Base-by-base conservation (phyloP, 2,329 filamentous ascomycete genomes). In the Monilinia aucupariae region DNA sequence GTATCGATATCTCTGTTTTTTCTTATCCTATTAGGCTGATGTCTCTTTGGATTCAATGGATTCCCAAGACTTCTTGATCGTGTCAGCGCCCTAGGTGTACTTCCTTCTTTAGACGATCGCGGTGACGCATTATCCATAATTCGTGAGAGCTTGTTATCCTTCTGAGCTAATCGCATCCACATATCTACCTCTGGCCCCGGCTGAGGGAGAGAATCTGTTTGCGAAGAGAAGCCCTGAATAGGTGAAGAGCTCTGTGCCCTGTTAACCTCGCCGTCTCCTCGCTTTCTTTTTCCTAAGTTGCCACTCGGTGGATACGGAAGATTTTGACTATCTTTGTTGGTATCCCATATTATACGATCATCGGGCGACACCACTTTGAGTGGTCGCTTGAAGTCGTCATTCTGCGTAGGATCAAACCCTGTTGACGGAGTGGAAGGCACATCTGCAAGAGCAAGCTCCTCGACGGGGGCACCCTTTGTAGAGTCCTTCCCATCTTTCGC, bases 131-230 rank as follows among this genome's bases (percentile, higher is more conserved):
- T 89, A 2, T 86, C 80, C 77, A 89, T 84, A 32, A 91, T 77
- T 62, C 89, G 83, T 55, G 84, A 82, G 30, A 90, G 78, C 20
- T 70, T 70, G 13, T 78, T 69, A 32, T 67, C 74, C 50, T 80
- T 74, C 25, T 85, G 75, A 45, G 88, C 83, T 72, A 90, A 91
- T 59, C 88, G 85, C 69, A 89, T 89, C 90, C 90, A 93, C 2
- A 92, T 76, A 67, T 92, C 88, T 39, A 87, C 76, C 2, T 88
- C 88, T 45, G 90, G 87, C 70, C 92, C 89, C 39, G 85, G 82
- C 67, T 88, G 84, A 15, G 87, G 86, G 68, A 80, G 71, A 3
- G 54, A 22, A 41, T 64, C 52, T 51, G 72, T 71, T 60, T 76
- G 74, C 54, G 74, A 75, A 3, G 76, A 76, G 49, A 69, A 71